Evolutionary conservation across 352 stramenopile species (phyloP), one percentile per base, ranked within the genome.

Genomic region (Blastocystis sp.): DNA sequence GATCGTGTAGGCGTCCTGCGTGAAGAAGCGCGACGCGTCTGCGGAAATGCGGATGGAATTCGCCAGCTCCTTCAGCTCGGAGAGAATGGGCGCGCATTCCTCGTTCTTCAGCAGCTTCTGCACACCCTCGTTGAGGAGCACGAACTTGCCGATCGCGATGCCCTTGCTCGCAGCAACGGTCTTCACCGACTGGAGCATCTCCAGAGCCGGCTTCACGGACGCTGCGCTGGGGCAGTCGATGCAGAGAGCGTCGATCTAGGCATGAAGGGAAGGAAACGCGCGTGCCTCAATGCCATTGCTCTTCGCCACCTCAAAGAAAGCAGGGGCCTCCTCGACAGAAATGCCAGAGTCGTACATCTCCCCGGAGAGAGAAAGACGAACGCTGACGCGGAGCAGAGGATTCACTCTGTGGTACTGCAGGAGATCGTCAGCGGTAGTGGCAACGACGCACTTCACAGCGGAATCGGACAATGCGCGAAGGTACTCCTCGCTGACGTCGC

Each of bases 11-110:
- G 74, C 28, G 45, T 45, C n/a, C 40, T 61, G 54, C 6, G 60
- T 84, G n/a, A 84, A 84, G 74, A 84, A 84, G 57, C 74, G 74
- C 28, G 74, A 84, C 11, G 48, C 74, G 38, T 84, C 74, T 1
- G 52, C 57, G 48, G 21, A 84, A 40, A 84, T 19, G 2, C 19
- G 14, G 28, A 84, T 34, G 3, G 65, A 14, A n/a, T n/a, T 40
- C 45, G 74, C 48, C 54, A 84, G 61, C 34, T 68, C n/a, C 52
- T 70, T 45, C 54, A 84, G 24, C 19, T 21, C n/a, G 14, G 24
- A 17, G 24, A 76, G 52, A 57, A 45, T n/a, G n/a, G 66, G n/a
- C 1, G 11, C 14, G 48, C 14, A 59, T 11, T 42, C 66, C n/a
- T 57, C 34, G 28, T 0, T 34, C 3, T 42, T 48, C 19, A 45